Evolutionary conservation across 257 asterid species (phyloP).

Genomic region (Agastache rugosa): DNA sequence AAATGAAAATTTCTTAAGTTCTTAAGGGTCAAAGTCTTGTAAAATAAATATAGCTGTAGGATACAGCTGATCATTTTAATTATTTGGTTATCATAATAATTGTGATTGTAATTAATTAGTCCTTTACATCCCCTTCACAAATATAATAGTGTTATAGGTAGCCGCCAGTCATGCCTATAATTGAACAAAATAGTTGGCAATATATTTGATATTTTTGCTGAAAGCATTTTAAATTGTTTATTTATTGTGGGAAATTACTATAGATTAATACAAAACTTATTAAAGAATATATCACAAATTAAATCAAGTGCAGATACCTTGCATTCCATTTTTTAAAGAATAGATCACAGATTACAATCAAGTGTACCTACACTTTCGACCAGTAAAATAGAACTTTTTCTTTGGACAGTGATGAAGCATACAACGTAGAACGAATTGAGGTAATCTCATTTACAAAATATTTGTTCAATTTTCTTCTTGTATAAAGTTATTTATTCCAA

Average conservation of each 20-base stretch:
- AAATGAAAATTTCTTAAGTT: background rate
- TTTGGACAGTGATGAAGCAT: no score
- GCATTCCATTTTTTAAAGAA: no score
- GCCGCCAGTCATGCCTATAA: background rate
- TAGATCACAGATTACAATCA: no score
- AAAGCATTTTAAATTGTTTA: background rate
- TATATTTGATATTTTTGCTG: background rate
- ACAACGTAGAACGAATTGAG: no score
- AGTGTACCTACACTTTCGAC: no score
- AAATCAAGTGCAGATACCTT: no score
- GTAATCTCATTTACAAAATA: no score
- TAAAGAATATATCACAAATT: no score
- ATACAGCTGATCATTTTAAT: conserved; percentile 10
- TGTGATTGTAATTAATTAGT: conserved; percentile 5
- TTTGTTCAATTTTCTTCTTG: background rate
- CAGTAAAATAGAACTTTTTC: no score
- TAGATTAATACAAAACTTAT: no score
- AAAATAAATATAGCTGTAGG: background rate
- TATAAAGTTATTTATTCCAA: no score
- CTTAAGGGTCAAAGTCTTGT: background rate
- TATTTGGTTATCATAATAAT: conserved; percentile 20
- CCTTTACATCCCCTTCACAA: background rate
- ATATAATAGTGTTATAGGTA: background rate
- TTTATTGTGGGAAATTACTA: background rate
- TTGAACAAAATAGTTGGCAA: background rate